phyloP scores from a whole-genome alignment of 129 eudicot species.

The Ambrosia trifida region DNA sequence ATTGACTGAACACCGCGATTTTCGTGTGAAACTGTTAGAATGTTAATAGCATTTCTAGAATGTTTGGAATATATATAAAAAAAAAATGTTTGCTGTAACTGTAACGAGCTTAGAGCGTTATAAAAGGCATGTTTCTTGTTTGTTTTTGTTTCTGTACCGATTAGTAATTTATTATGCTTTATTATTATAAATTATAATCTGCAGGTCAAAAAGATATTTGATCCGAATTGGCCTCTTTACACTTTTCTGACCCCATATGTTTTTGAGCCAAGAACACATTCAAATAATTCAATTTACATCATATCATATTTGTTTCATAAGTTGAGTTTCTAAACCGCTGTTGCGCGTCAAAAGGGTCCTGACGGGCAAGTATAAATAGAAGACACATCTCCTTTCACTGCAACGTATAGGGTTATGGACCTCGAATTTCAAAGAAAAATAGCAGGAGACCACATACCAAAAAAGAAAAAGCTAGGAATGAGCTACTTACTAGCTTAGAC shows the following conservation, averaged over 20 bases:
- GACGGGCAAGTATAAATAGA: too few relatives aligned
- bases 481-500: too few relatives aligned
- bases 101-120: slow-evolving; percentile 29
- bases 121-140: slow-evolving; percentile 20
- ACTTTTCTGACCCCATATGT: slow-evolving; percentile 30
- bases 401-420: too few relatives aligned
- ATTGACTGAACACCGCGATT: slow-evolving; percentile 24
- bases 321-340: background rate
- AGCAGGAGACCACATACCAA: too few relatives aligned
- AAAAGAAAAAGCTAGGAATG: too few relatives aligned
- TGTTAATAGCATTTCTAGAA: slow-evolving; percentile 30
- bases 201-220: slow-evolving; percentile 24
- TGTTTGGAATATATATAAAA: slow-evolving; percentile 15
- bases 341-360: too few relatives aligned
- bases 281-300: slow-evolving; percentile 18
- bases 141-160: slow-evolving; percentile 4
- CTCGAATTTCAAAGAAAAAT: too few relatives aligned
- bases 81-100: slow-evolving; percentile 31
- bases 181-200: slow-evolving; percentile 7
- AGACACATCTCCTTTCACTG: too few relatives aligned
- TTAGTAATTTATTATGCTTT: background rate
- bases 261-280: slow-evolving; percentile 33
- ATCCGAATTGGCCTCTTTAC: slow-evolving; percentile 20
- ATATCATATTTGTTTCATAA: slow-evolving; percentile 27
- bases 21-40: slow-evolving; percentile 39